These are phyloP conservation scores for Pilasporangium apinafurcum DNA, from an alignment of 352 stramenopile genomes.

Conservation along the genomic window DNA sequence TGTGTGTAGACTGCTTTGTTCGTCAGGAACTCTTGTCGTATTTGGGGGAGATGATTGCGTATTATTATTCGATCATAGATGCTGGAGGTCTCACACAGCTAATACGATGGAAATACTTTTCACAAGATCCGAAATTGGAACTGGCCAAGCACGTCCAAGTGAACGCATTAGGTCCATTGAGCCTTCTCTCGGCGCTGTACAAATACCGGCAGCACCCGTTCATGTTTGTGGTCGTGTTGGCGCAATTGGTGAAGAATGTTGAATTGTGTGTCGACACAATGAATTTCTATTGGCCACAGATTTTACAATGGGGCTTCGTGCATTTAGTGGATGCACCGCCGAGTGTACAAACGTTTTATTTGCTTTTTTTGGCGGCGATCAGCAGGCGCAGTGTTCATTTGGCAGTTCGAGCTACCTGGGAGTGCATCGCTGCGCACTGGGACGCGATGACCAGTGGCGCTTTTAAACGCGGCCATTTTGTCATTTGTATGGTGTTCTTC, in stretches of 20 bases:
- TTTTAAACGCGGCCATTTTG: slow-evolving; percentile 35
- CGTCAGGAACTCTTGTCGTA: slow-evolving; percentile 41
- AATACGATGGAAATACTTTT: slow-evolving; percentile 48
- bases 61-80: slow-evolving; percentile 26
- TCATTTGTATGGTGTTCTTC: slow-evolving; percentile 59
- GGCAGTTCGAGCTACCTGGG: slow-evolving; percentile 52
- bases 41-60: slow-evolving; percentile 10
- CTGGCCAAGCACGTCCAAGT: slow-evolving; percentile 31
- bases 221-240: slow-evolving; percentile 62
- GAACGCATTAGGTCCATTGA: slow-evolving; percentile 34
- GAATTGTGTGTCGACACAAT: slow-evolving; percentile 49
- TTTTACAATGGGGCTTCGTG: slow-evolving; percentile 59
- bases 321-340: slow-evolving; percentile 32
- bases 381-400: slow-evolving; percentile 46
- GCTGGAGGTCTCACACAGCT: slow-evolving; percentile 42
- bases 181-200: slow-evolving; percentile 52
- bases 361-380: slow-evolving; percentile 51
- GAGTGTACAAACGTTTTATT: slow-evolving; percentile 54
- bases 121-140: slow-evolving; percentile 35
- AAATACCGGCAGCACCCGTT: slow-evolving; percentile 64
- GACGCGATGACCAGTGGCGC: slow-evolving; percentile 39
- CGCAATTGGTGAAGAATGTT: slow-evolving; percentile 49
- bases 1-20: slow-evolving; percentile 41
- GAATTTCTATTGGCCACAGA: slow-evolving; percentile 67
- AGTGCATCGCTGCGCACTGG: slow-evolving; percentile 58